Conservation (phyloP, 2,329 filamentous ascomycete species). For the Plenodomus tracheiphilus region DNA sequence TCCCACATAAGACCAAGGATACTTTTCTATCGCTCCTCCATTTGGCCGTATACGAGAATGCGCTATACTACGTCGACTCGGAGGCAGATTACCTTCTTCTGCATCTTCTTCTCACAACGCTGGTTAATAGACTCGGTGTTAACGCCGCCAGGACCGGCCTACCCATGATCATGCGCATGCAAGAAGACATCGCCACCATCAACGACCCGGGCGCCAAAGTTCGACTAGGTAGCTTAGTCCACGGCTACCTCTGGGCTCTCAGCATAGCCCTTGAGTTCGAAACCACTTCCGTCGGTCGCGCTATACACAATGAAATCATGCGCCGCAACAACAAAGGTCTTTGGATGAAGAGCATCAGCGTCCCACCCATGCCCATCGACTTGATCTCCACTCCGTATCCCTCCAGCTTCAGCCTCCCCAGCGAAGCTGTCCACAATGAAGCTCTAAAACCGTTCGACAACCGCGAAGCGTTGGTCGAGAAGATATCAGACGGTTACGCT, state of each 20-base stretch:
- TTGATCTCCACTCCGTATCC: slow-evolving; percentile 52
- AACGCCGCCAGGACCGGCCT: slow-evolving; percentile 79
- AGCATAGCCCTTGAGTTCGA: slow-evolving; percentile 79
- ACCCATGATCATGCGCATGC: slow-evolving; percentile 85
- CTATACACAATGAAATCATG: slow-evolving; percentile 75
- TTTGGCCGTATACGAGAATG: slow-evolving; percentile 86
- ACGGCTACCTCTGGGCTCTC: slow-evolving; percentile 85
- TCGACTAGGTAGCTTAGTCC: slow-evolving; percentile 79
- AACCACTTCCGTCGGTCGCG: slow-evolving; percentile 66
- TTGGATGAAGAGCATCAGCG: slow-evolving; percentile 75
- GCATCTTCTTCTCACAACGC: slow-evolving; percentile 73
- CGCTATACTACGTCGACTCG: slow-evolving; percentile 63
- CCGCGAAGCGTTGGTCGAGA: slow-evolving; percentile 70
- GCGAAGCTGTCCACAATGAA: slow-evolving; percentile 34
- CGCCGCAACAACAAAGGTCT: slow-evolving; percentile 73
- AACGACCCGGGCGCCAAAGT: slow-evolving; percentile 72
- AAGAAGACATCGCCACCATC: slow-evolving; percentile 76
- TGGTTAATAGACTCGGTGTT: slow-evolving; percentile 78
- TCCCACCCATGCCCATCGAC: slow-evolving; percentile 69
- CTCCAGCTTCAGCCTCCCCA: slow-evolving; percentile 24
- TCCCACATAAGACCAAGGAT: slow-evolving; percentile 58
- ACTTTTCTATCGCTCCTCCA: slow-evolving; percentile 82
- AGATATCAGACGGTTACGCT: slow-evolving; percentile 73
- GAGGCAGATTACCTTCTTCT: slow-evolving; percentile 77
- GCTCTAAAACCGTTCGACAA: slow-evolving; percentile 74